These are phyloP conservation scores for Neostapfia colusana DNA, from an alignment of 176 grass and related monocot species.

Conservation along the genomic window DNA sequence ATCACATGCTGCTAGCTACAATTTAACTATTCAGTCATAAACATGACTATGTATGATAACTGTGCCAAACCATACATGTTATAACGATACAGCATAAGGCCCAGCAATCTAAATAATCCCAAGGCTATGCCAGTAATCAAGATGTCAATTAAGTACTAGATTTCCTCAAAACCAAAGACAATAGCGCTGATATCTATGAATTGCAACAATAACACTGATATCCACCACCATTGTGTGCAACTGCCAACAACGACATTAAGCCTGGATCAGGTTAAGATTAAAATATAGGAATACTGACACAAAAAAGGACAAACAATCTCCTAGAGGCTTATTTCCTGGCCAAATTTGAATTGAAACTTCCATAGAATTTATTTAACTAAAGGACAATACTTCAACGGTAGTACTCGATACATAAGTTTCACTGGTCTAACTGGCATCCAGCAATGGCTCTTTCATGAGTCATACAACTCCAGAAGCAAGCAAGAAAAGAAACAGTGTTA, in stretches of 20 bases:
- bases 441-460: not conserved
- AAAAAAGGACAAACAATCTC: not conserved
- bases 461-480: not conserved
- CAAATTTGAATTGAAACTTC: not conserved
- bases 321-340: not conserved
- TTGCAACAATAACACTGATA: not conserved
- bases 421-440: not conserved
- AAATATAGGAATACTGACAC: not conserved
- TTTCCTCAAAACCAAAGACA: not conserved
- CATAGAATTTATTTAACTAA: not conserved
- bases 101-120: not conserved
- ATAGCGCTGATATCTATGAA: not conserved
- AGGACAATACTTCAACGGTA: not conserved
- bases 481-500: no score
- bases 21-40: not conserved
- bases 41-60: not conserved
- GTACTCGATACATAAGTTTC: not conserved
- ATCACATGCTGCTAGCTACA: not conserved
- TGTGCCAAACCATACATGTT: not conserved
- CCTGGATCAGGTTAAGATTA: not conserved
- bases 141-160: constrained; percentile 1
- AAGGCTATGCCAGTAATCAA: not conserved
- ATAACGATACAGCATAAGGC: not conserved
- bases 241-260: not conserved
- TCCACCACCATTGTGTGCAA: not conserved